Evolutionary conservation across 306 rosid genomes (phyloP).

Genomic region (Gillenia trifoliata): DNA sequence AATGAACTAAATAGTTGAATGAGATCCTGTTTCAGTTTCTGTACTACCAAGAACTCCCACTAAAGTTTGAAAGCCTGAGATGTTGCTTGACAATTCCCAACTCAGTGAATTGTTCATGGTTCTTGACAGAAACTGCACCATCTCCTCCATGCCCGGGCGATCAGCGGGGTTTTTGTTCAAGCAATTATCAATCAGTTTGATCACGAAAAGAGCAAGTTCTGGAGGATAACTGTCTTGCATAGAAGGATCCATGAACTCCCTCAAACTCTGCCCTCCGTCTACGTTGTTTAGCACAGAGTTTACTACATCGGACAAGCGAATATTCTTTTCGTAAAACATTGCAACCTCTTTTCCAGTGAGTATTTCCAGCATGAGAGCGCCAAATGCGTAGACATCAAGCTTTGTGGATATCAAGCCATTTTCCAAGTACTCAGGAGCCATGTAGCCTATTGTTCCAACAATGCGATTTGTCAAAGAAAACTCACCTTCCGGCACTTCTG

Average conservation of each 20-base stretch:
- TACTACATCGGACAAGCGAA: constrained; percentile 28
- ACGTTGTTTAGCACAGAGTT: constrained; percentile 27
- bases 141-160: constrained; percentile 69
- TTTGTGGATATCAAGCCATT: constrained; percentile 73
- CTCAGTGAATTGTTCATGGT: constrained; percentile 52
- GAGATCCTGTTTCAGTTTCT: not conserved
- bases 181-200: constrained; percentile 45
- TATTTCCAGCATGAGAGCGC: constrained; percentile 61
- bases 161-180: constrained; percentile 47
- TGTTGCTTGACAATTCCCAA: constrained; percentile 51
- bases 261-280: constrained; percentile 36
- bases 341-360: constrained; percentile 68
- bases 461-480: constrained; percentile 68
- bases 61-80: constrained; percentile 8
- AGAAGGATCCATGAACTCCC: constrained; percentile 52
- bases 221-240: constrained; percentile 46
- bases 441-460: constrained; percentile 83
- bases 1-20: not conserved
- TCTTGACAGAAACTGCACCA: constrained; percentile 52
- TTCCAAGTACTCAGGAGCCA: constrained; percentile 92
- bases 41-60: not conserved
- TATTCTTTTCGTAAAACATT: constrained; percentile 33
- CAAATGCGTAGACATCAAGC: constrained; percentile 81
- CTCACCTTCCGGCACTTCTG: constrained; percentile 40
- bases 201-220: constrained; percentile 49